Percentiles rank a stretch among this genome's conserved stretches.
These are phyloP conservation scores for Solanum hybrid DNA, from an alignment of 305 asterid species.

Conservation along the genomic window DNA sequence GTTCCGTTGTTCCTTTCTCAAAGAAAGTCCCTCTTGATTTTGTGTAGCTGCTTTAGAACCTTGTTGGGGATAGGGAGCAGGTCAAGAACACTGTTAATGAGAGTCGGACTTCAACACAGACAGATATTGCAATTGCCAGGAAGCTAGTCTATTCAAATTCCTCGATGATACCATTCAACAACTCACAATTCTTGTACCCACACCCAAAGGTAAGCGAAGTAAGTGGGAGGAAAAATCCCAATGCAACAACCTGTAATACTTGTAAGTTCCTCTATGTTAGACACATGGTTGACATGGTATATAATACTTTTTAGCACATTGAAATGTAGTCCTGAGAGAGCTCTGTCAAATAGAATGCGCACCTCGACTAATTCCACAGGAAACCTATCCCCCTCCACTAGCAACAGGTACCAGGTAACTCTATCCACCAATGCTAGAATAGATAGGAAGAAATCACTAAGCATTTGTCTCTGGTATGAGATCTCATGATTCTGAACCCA, in stretches of 20 bases:
- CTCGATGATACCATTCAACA: not conserved
- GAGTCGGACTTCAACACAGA: not conserved
- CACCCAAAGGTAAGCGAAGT: not conserved
- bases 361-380: not conserved
- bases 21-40: not conserved
- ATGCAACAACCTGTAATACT: not conserved
- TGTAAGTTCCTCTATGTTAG: not conserved
- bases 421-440: not conserved
- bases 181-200: not conserved
- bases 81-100: not conserved
- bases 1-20: not conserved
- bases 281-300: not conserved
- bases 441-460: not conserved
- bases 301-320: not conserved
- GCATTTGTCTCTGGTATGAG: not conserved
- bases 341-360: not conserved
- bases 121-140: not conserved
- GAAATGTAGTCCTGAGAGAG: not conserved
- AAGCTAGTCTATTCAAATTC: not conserved
- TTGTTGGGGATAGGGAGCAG: not conserved
- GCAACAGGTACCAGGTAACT: not conserved
- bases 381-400: not conserved
- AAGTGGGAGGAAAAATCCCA: not conserved
- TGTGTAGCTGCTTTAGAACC: not conserved
- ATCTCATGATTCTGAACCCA: not conserved